Evolutionary conservation across 495 filamentous ascomycete genomes (phyloP), one percentile per base, ranked within the genome.

Genomic region (Parathielavia appendiculata): DNA sequence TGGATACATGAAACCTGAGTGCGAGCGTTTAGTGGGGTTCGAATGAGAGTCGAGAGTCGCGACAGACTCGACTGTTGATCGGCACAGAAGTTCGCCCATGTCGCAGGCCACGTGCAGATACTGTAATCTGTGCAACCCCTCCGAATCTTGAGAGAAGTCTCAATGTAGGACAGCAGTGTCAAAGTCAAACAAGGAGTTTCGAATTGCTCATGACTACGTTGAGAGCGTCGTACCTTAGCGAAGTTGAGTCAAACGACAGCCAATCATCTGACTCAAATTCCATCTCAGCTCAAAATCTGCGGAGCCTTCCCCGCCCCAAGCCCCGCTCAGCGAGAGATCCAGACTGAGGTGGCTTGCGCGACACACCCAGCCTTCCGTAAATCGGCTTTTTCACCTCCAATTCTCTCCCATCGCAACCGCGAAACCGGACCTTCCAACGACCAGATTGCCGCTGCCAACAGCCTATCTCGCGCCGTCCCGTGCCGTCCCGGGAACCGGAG

Each of bases 351-450:
- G 41, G 53, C 47, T 50, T 51, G 54, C 55, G 58, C 52, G 52
- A 59, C 46, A 45, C 54, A 55, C 51, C 56, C 52, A 30, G 46
- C 57, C 54, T 66, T 66, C 66, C 63, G 63, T 49, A 68, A 68
- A 66, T 66, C 63, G 66, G 63, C 61, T 64, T 66, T 66, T 66
- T 62, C 62, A 61, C 64, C 62, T 66, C 59, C 60, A 61, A 63
- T 60, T 59, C 57, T 63, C 62, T 47, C 62, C 43, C 66, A 63
- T 63, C 64, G 54, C 59, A 55, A 61, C 64, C 67, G 68, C 68
- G 68, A 71, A 57, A 69, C 68, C 68, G 68, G 68, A 70, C 68
- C 68, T 66, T 58, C 65, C 51, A 61, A 49, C 41, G 61, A 63
- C 44, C 61, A 49, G 58, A 59, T 55, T 62, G 60, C 59, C 59